phyloP scores from a whole-genome alignment of 1,139 yeast species.

The Yamadazyma oceani region DNA sequence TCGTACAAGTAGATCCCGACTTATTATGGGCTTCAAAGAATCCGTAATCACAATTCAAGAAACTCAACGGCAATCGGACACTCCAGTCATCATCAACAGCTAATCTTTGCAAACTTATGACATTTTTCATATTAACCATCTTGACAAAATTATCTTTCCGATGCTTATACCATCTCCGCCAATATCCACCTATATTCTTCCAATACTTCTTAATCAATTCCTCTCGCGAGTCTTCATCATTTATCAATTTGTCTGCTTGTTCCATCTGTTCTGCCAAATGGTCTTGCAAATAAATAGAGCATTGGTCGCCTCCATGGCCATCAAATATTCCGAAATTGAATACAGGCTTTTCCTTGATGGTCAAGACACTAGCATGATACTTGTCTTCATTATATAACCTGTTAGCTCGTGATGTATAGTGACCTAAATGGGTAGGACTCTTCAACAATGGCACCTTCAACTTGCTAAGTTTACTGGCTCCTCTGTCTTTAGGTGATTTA shows the following conservation, averaged over 20 bases:
- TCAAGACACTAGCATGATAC: conserved; percentile 60
- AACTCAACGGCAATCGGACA: conserved; percentile 61
- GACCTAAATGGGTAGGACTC: conserved; percentile 81
- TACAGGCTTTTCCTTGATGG: conserved; percentile 27
- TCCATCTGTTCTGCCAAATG: conserved; percentile 62
- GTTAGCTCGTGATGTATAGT: conserved; percentile 72
- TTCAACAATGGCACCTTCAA: conserved; percentile 56
- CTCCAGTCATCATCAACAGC: conserved; percentile 51
- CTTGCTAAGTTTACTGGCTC: conserved; percentile 21
- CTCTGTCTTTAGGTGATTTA: neutral
- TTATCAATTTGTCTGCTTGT: conserved; percentile 22
- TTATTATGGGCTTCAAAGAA: conserved; percentile 34
- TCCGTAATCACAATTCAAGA: conserved; percentile 58
- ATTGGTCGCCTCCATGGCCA: conserved; percentile 90
- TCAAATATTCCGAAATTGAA: conserved; percentile 80
- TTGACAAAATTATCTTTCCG: conserved; percentile 43
- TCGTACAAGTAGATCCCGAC: conserved; percentile 85
- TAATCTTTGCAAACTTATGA: conserved; percentile 19
- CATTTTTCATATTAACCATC: conserved; percentile 34
- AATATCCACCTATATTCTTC: conserved; percentile 76
- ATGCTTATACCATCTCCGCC: conserved; percentile 74
- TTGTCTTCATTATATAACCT: conserved; percentile 81
- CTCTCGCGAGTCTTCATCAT: conserved; percentile 28
- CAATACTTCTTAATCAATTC: conserved; percentile 51
- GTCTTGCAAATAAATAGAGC: conserved; percentile 58